Evolutionary conservation across 306 rosid species (phyloP).

Genomic region (Geum urbanum): DNA sequence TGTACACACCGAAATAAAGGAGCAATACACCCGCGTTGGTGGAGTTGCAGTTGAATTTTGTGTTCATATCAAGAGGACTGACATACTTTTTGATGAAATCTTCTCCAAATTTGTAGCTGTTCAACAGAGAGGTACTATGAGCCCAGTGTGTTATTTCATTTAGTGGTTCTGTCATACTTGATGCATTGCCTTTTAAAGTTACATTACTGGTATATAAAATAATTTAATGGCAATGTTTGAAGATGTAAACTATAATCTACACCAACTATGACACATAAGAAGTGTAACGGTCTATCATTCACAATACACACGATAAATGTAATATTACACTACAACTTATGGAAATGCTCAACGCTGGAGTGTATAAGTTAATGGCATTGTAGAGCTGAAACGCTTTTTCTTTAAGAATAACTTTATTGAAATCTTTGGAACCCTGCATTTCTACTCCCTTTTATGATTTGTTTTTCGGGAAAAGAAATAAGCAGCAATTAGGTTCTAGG

Average conservation of each 20-base stretch:
- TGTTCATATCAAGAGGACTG: constrained; percentile 88
- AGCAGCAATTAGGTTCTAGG: constrained; percentile 13
- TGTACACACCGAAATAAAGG: constrained; percentile 79
- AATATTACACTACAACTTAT: background rate
- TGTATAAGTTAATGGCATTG: background rate
- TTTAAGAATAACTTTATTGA: constrained; percentile 1
- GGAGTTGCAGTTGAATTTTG: constrained; percentile 99
- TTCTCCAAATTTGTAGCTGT: constrained; percentile 70
- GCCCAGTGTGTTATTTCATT: constrained; percentile 19
- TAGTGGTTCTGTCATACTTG: constrained; percentile 1
- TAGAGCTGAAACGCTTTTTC: background rate
- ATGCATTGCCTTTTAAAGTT: background rate
- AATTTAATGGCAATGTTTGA: too few species aligned
- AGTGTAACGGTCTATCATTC: background rate
- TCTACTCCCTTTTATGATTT: constrained; percentile 10
- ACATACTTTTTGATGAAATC: constrained; percentile 90
- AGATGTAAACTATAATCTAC: background rate
- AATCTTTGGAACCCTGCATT: background rate
- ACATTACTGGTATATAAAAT: too few species aligned
- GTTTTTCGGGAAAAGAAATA: constrained; percentile 10
- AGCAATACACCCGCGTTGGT: constrained; percentile 90
- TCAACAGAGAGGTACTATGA: constrained; percentile 72
- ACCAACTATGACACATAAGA: background rate
- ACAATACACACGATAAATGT: background rate
- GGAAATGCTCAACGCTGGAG: background rate